Conservation (phyloP, 345 rosid genomes). For the Euclidium syriacum region DNA sequence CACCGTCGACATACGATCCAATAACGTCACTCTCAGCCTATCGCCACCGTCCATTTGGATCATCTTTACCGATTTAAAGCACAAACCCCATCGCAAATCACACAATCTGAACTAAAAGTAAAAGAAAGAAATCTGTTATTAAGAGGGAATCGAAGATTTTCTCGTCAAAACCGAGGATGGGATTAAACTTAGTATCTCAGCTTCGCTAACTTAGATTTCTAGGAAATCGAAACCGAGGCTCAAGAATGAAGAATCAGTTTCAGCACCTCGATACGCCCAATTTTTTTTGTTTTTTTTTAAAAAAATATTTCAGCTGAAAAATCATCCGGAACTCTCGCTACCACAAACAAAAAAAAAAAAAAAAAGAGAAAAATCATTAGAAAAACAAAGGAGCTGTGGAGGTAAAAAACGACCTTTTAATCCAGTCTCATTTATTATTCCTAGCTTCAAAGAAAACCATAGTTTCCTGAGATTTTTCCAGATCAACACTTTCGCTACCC, state of each 20-base stretch:
- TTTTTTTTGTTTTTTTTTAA: neutral
- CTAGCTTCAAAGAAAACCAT: constrained; percentile 7
- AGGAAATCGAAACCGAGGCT: neutral
- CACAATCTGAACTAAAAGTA: neutral
- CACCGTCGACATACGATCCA: constrained; percentile 44
- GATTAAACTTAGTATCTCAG: constrained; percentile 2
- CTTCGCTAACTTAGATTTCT: constrained; percentile 12
- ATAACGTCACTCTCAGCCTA: constrained; percentile 25
- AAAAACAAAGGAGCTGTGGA: no score
- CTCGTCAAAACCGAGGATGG: neutral
- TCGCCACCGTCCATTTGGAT: constrained; percentile 31
- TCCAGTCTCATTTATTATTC: neutral
- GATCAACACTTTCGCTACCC: neutral
- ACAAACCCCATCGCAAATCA: neutral
- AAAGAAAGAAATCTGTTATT: neutral
- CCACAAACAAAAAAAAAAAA: neutral
- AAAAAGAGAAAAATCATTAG: neutral
- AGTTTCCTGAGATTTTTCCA: neutral
- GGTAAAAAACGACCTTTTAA: neutral
- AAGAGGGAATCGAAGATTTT: constrained; percentile 1
- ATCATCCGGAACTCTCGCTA: neutral
- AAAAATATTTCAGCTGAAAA: neutral
- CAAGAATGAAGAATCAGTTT: neutral
- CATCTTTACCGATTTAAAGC: constrained; percentile 8
- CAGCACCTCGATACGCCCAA: neutral